phyloP scores from a whole-genome alignment of 768 basidiomycete species.

The Tylopilus plumbeoviolaceoides region DNA sequence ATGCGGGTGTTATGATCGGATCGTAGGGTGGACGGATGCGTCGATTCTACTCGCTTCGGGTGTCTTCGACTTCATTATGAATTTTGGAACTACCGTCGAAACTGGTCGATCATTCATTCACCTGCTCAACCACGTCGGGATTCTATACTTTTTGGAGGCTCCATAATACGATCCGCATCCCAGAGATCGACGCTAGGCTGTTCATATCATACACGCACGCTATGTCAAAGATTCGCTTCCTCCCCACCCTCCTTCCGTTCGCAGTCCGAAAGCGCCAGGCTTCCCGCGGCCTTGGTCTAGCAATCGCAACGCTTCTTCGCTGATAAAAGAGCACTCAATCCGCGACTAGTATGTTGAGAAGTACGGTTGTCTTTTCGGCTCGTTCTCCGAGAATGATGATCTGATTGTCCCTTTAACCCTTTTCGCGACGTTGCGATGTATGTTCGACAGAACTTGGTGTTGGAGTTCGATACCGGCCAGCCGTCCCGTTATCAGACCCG shows the following conservation, averaged over 20 bases:
- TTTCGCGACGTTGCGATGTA: conserved; percentile 6
- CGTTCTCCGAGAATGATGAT: conserved; percentile 9
- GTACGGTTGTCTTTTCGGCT: conserved; percentile 18
- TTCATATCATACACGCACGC: neutral
- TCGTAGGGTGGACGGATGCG: conserved; percentile 2
- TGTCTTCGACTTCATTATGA: neutral
- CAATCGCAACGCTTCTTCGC: conserved; percentile 15
- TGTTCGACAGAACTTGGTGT: neutral
- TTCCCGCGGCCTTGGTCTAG: neutral
- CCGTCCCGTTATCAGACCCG: conserved; percentile 5
- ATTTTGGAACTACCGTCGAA: conserved; percentile 17
- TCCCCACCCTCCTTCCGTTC: neutral
- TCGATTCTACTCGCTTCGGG: neutral
- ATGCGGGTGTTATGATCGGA: neutral
- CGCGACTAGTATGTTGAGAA: conserved; percentile 19
- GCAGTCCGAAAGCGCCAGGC: no score
- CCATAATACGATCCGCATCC: conserved; percentile 9
- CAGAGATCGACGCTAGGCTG: conserved; percentile 11
- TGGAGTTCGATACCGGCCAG: conserved; percentile 10
- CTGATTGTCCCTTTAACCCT: conserved; percentile 13
- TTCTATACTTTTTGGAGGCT: neutral
- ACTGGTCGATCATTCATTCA: conserved; percentile 24
- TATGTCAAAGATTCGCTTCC: neutral
- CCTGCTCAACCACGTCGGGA: neutral
- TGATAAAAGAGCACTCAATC: conserved; percentile 21